phyloP scores from a whole-genome alignment of 177 flowering plant species.

The Viscum album region DNA sequence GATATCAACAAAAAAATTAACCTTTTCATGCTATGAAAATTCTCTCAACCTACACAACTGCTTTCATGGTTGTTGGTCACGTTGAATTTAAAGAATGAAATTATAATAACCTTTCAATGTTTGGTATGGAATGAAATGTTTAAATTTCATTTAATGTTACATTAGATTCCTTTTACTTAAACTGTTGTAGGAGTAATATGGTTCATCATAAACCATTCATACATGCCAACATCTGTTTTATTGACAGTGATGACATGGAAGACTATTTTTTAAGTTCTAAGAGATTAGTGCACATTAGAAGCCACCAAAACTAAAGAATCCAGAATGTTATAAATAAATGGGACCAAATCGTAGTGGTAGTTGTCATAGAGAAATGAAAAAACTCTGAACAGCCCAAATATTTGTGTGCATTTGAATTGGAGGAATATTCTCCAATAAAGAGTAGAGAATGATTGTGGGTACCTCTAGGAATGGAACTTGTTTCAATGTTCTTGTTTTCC shows the following conservation, averaged over 20 bases:
- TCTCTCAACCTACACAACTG: too few species aligned
- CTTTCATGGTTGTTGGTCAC: too few species aligned
- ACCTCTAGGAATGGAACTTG: constrained; percentile 82
- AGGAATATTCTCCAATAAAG: constrained; percentile 88
- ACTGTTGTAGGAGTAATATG: constrained; percentile 69
- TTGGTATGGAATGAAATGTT: too few species aligned
- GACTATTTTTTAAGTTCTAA: constrained; percentile 65
- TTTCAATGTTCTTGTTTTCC: constrained; percentile 91
- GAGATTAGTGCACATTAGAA: constrained; percentile 59
- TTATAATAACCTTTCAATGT: too few species aligned
- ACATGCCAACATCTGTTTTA: constrained; percentile 98
- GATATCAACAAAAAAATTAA: too few species aligned
- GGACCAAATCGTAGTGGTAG: constrained; percentile 63
- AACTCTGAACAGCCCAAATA: constrained; percentile 92
- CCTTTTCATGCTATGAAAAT: too few species aligned
- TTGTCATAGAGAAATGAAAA: constrained; percentile 83
- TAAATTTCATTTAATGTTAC: too few species aligned
- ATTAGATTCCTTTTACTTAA: constrained; percentile 88
- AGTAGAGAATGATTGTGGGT: constrained; percentile 78
- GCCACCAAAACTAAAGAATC: constrained; percentile 92
- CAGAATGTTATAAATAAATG: constrained; percentile 85
- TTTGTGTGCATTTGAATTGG: constrained; percentile 94
- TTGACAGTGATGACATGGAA: constrained; percentile 95
- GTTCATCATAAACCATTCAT: constrained; percentile 93
- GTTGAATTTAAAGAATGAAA: too few species aligned